Evolutionary conservation across 2,329 filamentous ascomycete species (phyloP).

Genomic region (Intubia oerlemansii): DNA sequence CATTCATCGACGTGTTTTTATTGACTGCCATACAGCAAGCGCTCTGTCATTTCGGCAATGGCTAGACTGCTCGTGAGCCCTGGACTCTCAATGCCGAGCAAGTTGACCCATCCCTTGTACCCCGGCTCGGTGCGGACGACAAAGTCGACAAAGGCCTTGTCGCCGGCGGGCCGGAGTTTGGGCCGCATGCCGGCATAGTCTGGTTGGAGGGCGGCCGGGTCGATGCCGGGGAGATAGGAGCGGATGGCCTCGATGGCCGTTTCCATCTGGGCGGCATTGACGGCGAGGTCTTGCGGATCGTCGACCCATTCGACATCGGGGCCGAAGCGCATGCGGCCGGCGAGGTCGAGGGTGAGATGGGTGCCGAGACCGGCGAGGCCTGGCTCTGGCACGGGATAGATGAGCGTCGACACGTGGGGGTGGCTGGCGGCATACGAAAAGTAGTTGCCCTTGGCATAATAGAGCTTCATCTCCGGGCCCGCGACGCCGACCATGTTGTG

Average conservation of each 20-base stretch:
- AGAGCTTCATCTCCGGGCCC: conserved; percentile 28
- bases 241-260: conserved; percentile 55
- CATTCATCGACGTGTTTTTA: too few relatives aligned
- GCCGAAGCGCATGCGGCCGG: conserved; percentile 69
- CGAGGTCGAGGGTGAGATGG: conserved; percentile 79
- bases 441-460: conserved; percentile 89
- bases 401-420: conserved; percentile 46
- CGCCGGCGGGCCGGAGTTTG: conserved; percentile 43
- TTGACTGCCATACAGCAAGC: conserved; percentile 20
- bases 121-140: conserved; percentile 58
- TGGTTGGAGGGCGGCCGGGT: conserved; percentile 41
- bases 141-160: conserved; percentile 65
- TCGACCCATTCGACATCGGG: conserved; percentile 91
- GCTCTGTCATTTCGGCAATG: conserved; percentile 55
- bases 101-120: conserved; percentile 65
- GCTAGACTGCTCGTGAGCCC: conserved; percentile 74
- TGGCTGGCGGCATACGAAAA: conserved; percentile 54
- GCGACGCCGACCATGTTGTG: conserved; percentile 60
- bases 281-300: conserved; percentile 43
- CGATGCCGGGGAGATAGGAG: conserved; percentile 56
- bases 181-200: conserved; percentile 89
- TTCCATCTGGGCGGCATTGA: conserved; percentile 36
- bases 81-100: conserved; percentile 84
- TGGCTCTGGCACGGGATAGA: conserved; percentile 74
- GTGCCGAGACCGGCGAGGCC: conserved; percentile 75